Evolutionary conservation across 768 basidiomycete genomes (phyloP).

Genomic region (Mycena crocata): DNA sequence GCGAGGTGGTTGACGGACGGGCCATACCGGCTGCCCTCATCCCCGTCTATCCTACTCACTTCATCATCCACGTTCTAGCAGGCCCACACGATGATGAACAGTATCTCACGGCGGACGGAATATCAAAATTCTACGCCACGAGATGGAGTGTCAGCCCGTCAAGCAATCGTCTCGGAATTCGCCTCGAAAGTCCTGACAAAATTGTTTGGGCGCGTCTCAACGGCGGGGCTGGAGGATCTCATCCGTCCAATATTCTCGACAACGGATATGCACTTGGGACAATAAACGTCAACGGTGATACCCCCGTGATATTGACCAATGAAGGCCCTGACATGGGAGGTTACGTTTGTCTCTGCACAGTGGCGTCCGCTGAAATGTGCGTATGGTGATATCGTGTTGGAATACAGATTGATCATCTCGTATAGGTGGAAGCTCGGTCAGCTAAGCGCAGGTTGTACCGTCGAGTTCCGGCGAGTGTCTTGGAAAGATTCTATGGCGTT

Average conservation of each 20-base stretch:
- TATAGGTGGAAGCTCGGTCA: slow-evolving; percentile 78
- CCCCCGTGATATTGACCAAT: slow-evolving; percentile 70
- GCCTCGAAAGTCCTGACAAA: slow-evolving; percentile 57
- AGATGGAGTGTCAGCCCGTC: slow-evolving; percentile 65
- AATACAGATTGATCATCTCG: neutral
- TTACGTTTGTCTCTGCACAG: slow-evolving; percentile 67
- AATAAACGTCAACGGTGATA: slow-evolving; percentile 76
- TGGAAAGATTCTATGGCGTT: slow-evolving; percentile 53
- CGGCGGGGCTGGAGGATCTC: slow-evolving; percentile 76
- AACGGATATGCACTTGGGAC: slow-evolving; percentile 68
- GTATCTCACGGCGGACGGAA: slow-evolving; percentile 63
- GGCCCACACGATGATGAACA: slow-evolving; percentile 74
- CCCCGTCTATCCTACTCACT: slow-evolving; percentile 61
- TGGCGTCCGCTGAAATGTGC: slow-evolving; percentile 63
- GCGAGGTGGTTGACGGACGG: slow-evolving; percentile 25
- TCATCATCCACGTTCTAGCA: slow-evolving; percentile 65
- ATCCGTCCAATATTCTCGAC: slow-evolving; percentile 76
- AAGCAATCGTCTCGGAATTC: slow-evolving; percentile 74
- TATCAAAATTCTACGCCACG: slow-evolving; percentile 61
- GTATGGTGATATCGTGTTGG: slow-evolving; percentile 26
- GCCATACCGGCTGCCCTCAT: slow-evolving; percentile 44
- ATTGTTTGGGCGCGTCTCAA: slow-evolving; percentile 66
- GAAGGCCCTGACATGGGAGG: slow-evolving; percentile 77
- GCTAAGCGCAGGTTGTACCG: slow-evolving; percentile 63
- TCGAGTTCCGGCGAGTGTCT: slow-evolving; percentile 64